These are phyloP conservation scores for Dacryopinax spathularia DNA, from an alignment of 768 basidiomycete species.

Conservation along the genomic window DNA sequence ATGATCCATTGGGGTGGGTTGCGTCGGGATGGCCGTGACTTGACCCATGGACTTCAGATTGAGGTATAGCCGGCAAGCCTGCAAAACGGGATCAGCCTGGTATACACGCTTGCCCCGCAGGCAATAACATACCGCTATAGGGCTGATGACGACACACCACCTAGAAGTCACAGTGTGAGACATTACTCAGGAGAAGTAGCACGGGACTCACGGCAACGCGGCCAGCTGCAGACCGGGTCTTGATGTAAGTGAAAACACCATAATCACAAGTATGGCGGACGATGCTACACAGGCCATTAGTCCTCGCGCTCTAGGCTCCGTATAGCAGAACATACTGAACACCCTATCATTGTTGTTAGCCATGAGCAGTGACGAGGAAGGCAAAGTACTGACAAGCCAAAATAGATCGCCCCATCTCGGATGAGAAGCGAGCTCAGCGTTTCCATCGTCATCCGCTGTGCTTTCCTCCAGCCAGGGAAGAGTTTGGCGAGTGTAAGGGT, in stretches of 20 bases:
- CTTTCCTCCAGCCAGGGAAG: neutral
- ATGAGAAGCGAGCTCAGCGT: neutral
- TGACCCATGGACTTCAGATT: neutral
- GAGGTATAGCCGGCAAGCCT: neutral
- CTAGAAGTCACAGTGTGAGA: neutral
- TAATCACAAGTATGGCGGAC: neutral
- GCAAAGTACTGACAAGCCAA: neutral
- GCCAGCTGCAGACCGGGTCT: neutral
- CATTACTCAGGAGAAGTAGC: neutral
- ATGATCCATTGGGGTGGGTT: neutral
- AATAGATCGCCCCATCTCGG: neutral
- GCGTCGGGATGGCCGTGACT: neutral
- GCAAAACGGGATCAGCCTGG: neutral
- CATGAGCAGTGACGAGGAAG: neutral
- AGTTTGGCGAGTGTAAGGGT: neutral
- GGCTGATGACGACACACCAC: constrained; percentile 3
- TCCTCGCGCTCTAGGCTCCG: too few species aligned
- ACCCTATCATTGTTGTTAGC: neutral
- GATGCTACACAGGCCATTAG: neutral
- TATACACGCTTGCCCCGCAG: neutral
- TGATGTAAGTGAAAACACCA: neutral
- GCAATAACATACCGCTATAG: neutral
- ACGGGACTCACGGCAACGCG: neutral
- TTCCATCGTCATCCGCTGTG: neutral
- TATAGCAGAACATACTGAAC: neutral